phyloP scores from a whole-genome alignment of 148 eudicot genomes.

The Fagopyrum tataricum region DNA sequence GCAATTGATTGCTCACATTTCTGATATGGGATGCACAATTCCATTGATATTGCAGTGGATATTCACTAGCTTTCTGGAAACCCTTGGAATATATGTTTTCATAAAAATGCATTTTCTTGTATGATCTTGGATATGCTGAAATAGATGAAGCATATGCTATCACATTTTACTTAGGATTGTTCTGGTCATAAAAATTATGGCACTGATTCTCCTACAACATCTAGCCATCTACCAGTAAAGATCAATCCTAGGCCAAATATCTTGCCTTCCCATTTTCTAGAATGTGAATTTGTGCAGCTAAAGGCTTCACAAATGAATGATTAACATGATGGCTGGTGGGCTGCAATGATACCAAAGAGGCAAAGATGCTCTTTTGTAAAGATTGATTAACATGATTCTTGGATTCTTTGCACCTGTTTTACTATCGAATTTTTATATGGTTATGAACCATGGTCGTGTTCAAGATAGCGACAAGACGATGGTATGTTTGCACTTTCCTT shows the following conservation, averaged over 20 bases:
- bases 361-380: neutral
- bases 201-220: neutral
- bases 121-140: constrained; percentile 11
- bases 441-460: neutral
- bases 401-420: neutral
- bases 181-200: neutral
- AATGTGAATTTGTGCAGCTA: neutral
- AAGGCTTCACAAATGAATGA: neutral
- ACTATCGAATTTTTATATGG: neutral
- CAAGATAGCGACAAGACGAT: neutral
- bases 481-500: neutral
- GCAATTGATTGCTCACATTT: neutral
- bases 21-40: neutral
- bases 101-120: neutral
- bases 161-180: neutral
- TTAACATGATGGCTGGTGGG: neutral
- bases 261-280: neutral
- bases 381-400: neutral
- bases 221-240: neutral
- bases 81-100: neutral
- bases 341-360: neutral
- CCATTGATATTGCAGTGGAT: too few relatives aligned
- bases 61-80: neutral
- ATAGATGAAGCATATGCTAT: constrained; percentile 5
- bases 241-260: neutral